These are phyloP conservation scores for Trichoderma koningiopsis DNA, from an alignment of 2,329 filamentous ascomycete genomes.

Conservation along the genomic window DNA sequence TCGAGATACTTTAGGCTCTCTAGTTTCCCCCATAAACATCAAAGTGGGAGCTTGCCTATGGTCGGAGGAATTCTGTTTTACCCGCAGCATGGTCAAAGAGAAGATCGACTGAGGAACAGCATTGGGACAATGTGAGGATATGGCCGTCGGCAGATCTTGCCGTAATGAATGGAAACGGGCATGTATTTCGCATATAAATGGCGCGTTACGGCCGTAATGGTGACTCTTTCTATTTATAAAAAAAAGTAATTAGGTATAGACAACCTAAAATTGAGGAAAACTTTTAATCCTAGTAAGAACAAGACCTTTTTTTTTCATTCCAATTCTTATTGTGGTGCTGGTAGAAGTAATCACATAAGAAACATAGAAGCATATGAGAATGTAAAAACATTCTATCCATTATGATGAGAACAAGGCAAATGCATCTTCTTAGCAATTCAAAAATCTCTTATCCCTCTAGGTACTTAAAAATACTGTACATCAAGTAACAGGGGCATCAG, in stretches of 20 bases:
- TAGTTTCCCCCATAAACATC: neutral
- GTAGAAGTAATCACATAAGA: neutral
- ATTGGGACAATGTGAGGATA: neutral
- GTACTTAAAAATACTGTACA: neutral
- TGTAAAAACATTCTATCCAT: neutral
- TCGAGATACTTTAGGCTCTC: slow-evolving; percentile 26
- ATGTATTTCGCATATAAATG: neutral
- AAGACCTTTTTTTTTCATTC: neutral
- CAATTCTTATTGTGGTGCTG: neutral
- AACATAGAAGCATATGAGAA: neutral
- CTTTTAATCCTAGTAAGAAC: neutral
- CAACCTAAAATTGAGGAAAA: neutral
- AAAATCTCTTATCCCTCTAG: neutral
- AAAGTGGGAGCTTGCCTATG: neutral
- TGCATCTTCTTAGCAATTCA: neutral
- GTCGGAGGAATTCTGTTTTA: slow-evolving; percentile 11
- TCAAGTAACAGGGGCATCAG: neutral
- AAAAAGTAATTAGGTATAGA: neutral
- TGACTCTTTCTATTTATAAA: neutral
- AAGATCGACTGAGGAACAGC: neutral
- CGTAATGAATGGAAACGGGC: neutral
- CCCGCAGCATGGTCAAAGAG: neutral
- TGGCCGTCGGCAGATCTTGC: neutral
- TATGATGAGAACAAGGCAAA: neutral
- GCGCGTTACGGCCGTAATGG: neutral